Percentiles rank a stretch among this genome's conserved stretches.
phyloP scores from a whole-genome alignment of 192 early-diverging fungal species.

The Coemansia sp. region DNA sequence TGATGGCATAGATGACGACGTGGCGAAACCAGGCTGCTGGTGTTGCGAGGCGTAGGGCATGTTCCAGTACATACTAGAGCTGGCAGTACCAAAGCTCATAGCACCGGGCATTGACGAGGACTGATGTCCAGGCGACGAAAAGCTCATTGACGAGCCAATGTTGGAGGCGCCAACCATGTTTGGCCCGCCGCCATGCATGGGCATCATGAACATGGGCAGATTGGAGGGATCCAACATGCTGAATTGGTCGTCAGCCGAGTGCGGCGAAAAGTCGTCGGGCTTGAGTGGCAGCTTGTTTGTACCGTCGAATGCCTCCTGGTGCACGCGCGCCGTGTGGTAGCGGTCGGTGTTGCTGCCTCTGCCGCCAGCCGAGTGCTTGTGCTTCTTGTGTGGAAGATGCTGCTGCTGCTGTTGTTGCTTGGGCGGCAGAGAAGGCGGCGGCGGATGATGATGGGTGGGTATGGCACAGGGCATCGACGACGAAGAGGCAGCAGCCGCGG shows the following conservation, averaged over 20 bases:
- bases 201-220: slow-evolving; percentile 53
- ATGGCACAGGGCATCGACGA: slow-evolving; percentile 7
- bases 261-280: slow-evolving; percentile 40
- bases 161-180: background rate
- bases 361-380: slow-evolving; percentile 25
- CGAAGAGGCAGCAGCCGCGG: slow-evolving; percentile 5
- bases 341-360: slow-evolving; percentile 24
- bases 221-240: slow-evolving; percentile 48
- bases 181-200: slow-evolving; percentile 11
- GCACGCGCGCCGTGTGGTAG: slow-evolving; percentile 45
- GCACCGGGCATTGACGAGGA: slow-evolving; percentile 8
- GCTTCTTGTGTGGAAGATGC: slow-evolving; percentile 22
- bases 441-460: slow-evolving; percentile 3
- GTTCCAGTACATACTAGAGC: slow-evolving; percentile 14
- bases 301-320: slow-evolving; percentile 55
- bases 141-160: background rate
- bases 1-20: slow-evolving; percentile 11
- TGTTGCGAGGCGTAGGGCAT: slow-evolving; percentile 14
- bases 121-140: background rate
- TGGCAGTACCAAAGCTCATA: background rate
- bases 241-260: slow-evolving; percentile 43
- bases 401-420: background rate
- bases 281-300: slow-evolving; percentile 56
- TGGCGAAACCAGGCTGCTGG: background rate
- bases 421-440: slow-evolving; percentile 14